Evolutionary conservation across 2,329 filamentous ascomycete genomes (phyloP), one percentile per base, ranked within the genome.

Genomic region (Aspergillus melleus): DNA sequence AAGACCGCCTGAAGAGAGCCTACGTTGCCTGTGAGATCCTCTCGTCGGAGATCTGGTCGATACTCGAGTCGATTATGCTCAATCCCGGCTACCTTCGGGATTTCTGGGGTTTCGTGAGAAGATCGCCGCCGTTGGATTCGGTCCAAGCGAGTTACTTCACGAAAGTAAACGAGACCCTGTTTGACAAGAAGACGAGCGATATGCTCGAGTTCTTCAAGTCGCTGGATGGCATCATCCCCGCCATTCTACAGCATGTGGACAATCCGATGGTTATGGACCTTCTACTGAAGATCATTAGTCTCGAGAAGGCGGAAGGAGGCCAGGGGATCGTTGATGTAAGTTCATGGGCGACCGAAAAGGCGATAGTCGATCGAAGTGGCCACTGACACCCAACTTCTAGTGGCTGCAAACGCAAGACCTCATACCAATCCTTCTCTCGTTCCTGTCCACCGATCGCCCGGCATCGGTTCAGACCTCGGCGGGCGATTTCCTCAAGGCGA

Each of bases 201-300:
- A 99, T 98, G 94, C 83, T 98, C 66, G 87, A 89, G 19, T 88
- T 99, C 62, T 87, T 99, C 76, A 96, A 92, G 74, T 89, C 87
- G 2, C 79, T 96, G 52, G 90, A 95, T 36, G 86, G 89, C 55
- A 90, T 95, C 46, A 87, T 99, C 22, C 83, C 90, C 12, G 88
- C 92, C 64, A 90, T 99, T 80, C 83, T 99, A 59, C 89, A 90
- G 69, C 95, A 99, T 75, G 92, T 99, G 36, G 95, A 99, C 74
- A 96, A 92, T 68, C 94, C 95, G 0, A 96, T 97, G 89, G 89
- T 99, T 44, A 99, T 99, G 95, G 95, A 99, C 74, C 81, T 99
- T 20, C 79, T 99, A 54, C 83, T 99, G 64, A 98, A 98, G 77
- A 97, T 98, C 61, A 96, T 99, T 71, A 96, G 92, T 68, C 82